phyloP scores from a whole-genome alignment of 257 asterid genomes.

The Salvia rosmarinus region DNA sequence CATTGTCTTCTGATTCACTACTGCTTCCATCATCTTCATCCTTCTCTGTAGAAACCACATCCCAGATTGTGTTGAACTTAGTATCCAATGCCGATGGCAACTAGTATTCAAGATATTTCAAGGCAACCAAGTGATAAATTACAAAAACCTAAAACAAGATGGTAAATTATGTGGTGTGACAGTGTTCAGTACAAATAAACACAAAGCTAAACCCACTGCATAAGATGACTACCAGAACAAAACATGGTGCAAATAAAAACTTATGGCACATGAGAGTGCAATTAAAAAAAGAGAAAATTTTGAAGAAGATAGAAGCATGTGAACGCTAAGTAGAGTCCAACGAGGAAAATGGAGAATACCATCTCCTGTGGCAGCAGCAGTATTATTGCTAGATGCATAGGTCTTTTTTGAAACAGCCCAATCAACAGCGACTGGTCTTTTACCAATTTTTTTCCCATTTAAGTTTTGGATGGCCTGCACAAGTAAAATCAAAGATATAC shows the following conservation, averaged over 20 bases:
- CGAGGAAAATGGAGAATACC: constrained; percentile 49
- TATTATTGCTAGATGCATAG: constrained; percentile 58
- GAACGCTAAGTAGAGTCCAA: constrained; percentile 7
- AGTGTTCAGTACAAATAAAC: neutral
- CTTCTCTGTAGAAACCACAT: constrained; percentile 45
- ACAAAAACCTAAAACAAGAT: constrained; percentile 4
- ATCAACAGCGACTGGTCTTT: constrained; percentile 89
- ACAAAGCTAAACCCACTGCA: neutral
- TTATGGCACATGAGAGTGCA: neutral
- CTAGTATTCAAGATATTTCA: too few relatives aligned
- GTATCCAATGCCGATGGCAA: constrained; percentile 17
- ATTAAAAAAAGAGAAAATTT: neutral
- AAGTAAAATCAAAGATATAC: constrained; percentile 7
- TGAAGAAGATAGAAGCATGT: too few relatives aligned
- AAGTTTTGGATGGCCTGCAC: constrained; percentile 77
- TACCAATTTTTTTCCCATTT: constrained; percentile 73
- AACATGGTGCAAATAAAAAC: neutral
- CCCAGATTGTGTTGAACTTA: constrained; percentile 1
- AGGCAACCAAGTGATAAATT: neutral
- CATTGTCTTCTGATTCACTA: constrained; percentile 56
- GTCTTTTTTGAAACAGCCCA: constrained; percentile 87
- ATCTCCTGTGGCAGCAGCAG: constrained; percentile 51
- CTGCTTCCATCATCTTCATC: constrained; percentile 51
- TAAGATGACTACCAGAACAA: neutral
- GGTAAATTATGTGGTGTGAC: neutral